Conservation (phyloP, 305 asterid species). For the Solanum hybrid region DNA sequence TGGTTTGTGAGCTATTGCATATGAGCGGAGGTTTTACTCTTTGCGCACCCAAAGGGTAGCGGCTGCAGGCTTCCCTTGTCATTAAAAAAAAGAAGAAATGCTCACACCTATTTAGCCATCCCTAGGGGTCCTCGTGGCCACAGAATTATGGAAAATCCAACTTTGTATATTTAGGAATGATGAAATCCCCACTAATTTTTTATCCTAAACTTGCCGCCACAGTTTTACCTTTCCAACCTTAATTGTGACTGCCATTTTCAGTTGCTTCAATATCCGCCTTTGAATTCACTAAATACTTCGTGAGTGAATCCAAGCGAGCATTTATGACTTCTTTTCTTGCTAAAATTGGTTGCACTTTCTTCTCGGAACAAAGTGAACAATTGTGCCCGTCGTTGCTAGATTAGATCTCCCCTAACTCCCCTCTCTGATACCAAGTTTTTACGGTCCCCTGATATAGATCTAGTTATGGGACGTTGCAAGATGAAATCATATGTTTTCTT, state of each 20-base stretch:
- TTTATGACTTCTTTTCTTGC: background rate
- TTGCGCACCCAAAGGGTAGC: background rate
- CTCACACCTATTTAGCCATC: background rate
- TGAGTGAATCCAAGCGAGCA: background rate
- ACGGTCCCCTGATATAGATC: background rate
- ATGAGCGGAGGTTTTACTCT: background rate
- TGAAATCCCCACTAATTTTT: background rate
- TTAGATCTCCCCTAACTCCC: background rate
- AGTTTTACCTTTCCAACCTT: background rate
- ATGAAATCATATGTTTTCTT: background rate
- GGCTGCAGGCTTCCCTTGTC: background rate
- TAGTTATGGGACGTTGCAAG: background rate
- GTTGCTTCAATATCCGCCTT: background rate
- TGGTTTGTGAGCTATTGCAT: too few relatives aligned
- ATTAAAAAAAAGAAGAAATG: background rate
- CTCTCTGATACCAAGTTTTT: background rate
- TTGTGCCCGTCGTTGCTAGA: background rate
- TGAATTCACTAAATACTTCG: background rate
- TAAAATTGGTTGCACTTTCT: background rate
- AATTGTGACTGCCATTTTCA: background rate
- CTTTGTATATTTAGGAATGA: background rate
- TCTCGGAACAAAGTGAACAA: background rate
- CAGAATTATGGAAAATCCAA: background rate
- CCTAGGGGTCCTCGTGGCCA: background rate
- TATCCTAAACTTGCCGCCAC: background rate